Base-by-base conservation (phyloP, 345 rosid species). In the Barbarea vulgaris region DNA sequence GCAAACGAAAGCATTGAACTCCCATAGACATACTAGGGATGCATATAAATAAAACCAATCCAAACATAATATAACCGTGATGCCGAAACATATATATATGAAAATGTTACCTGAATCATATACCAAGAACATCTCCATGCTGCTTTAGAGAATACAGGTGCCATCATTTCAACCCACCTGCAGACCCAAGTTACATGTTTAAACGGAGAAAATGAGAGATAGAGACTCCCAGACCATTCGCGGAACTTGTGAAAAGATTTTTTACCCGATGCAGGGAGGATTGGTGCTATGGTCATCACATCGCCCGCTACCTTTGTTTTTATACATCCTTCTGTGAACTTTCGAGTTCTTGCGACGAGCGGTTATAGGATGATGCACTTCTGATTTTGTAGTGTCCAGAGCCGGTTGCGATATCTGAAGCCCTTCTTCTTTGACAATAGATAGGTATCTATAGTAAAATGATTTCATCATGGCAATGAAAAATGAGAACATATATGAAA, bases 111-210 rank as follows among this genome's bases (percentile, higher is more conserved):
- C 96, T 94, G 97, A 77, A 94, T 79, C 98, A 94, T 89, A 82
- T 90, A 76, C 97, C 97, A 94, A 7, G 83, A 78, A 80, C 98
- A 94, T 72, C 86, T 84, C 98, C 98, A 94, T 4, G 98, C 93
- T 53, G 85, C 84, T 80, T 81, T 87, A 1, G 98, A 94, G 84
- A 94, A 94, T 7, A 94, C 98, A 24, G 98, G 98, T 27, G 93
- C 96, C 98, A 94, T 94, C 89, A 94, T 85, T 82, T 91, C 98
- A 34, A 94, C 98, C 98, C 98, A 94, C 50, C 98, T 94, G 78
- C 84, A 80, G 1, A 75, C 30, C 71, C 54, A 21, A 22, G 63
- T 59, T 67, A 39, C 9, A 37, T 11, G n/a, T 50, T n/a, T n/a
- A 15, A 25, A 21, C 42, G 4, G 19, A n/a, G 0, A 28, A 22